These are phyloP conservation scores for Lepidium didymum DNA, from an alignment of 345 rosid species.

Conservation along the genomic window DNA sequence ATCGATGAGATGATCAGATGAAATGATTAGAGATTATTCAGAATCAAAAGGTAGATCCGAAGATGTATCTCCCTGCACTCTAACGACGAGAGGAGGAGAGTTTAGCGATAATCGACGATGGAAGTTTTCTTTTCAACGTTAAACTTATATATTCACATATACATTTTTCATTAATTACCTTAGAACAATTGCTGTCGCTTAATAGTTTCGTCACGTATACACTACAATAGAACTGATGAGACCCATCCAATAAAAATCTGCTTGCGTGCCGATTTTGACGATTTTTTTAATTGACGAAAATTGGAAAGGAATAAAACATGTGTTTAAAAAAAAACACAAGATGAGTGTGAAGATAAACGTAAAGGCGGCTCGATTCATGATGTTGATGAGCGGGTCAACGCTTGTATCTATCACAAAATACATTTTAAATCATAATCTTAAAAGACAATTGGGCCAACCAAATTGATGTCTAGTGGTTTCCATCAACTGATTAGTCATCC, in stretches of 20 bases:
- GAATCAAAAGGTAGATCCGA: too few species aligned
- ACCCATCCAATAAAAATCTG: conserved; percentile 1
- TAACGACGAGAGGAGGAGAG: too few species aligned
- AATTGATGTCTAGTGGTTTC: background rate
- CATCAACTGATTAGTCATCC: background rate
- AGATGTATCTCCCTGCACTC: too few species aligned
- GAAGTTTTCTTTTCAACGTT: too few species aligned
- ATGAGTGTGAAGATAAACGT: background rate
- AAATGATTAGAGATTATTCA: too few species aligned
- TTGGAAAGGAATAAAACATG: conserved; percentile 17
- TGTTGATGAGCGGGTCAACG: conserved; percentile 18
- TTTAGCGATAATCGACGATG: too few species aligned
- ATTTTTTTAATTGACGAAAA: background rate
- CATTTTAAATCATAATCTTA: background rate
- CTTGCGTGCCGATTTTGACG: background rate
- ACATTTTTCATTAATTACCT: background rate
- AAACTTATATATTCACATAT: too few species aligned
- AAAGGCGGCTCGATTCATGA: conserved; percentile 4
- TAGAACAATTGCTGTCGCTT: background rate
- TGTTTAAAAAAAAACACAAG: background rate
- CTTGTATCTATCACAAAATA: background rate
- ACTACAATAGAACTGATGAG: background rate
- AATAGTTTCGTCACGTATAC: conserved; percentile 6
- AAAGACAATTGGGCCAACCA: background rate
- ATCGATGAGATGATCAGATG: too few species aligned